phyloP scores from a whole-genome alignment of 2,329 filamentous ascomycete species.

The Exophiala oligosperma region DNA sequence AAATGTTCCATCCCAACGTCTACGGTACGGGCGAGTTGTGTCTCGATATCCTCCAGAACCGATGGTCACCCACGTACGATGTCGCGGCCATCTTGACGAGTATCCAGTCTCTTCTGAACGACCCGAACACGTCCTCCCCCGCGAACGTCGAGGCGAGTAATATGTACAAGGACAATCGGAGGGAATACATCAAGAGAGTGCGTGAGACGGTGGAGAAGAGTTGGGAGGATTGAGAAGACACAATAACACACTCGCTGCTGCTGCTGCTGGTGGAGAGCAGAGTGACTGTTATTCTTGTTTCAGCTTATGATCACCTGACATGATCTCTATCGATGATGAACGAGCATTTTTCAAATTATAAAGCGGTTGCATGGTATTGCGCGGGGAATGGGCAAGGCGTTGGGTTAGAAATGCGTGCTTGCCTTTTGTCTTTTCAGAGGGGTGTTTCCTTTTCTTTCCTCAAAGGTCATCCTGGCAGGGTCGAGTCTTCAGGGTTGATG shows the following conservation, averaged over 20 bases:
- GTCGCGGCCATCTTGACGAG: constrained; percentile 96
- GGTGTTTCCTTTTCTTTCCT: not conserved
- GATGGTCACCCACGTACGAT: constrained; percentile 98
- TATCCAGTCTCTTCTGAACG: constrained; percentile 95
- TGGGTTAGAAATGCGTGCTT: not conserved
- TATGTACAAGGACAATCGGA: constrained; percentile 95
- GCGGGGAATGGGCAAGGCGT: constrained; percentile 2
- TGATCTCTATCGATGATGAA: not conserved
- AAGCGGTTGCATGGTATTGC: constrained; percentile 10
- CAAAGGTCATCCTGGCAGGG: too few species aligned
- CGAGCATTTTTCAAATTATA: not conserved
- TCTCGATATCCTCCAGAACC: constrained; percentile 93
- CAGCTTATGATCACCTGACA: too few species aligned
- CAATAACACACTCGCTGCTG: too few species aligned
- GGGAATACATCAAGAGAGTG: constrained; percentile 94
- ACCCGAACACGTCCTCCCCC: constrained; percentile 96
- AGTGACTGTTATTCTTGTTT: too few species aligned
- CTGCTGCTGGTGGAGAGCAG: too few species aligned
- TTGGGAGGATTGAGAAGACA: constrained; percentile 75
- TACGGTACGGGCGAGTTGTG: constrained; percentile 97
- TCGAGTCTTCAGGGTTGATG: too few species aligned
- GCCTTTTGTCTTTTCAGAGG: not conserved
- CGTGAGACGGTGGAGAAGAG: constrained; percentile 98
- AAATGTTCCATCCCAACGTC: constrained; percentile 99
- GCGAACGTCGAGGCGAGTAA: constrained; percentile 98